A percentile compares a stretch with the other conserved stretches of the same genome.
phyloP scores from a whole-genome alignment of 1,139 yeast genomes.

The Blastobotrys ciferrii region DNA sequence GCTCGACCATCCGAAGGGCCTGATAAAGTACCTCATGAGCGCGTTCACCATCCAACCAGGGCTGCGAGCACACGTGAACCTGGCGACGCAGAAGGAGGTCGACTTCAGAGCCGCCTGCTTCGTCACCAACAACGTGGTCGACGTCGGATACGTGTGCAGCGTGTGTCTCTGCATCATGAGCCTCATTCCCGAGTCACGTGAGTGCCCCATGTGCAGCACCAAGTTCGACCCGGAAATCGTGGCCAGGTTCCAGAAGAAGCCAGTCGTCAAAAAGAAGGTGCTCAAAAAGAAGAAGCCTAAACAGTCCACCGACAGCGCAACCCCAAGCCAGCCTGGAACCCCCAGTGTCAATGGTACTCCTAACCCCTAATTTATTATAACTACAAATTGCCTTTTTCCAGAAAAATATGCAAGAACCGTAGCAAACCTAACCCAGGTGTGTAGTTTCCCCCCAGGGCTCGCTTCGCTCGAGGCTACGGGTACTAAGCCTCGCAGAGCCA shows the following conservation, averaged over 20 bases:
- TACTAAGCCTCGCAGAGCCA: too few relatives aligned
- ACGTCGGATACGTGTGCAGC: conserved; percentile 91
- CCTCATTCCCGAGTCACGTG: conserved; percentile 48
- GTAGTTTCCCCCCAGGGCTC: too few relatives aligned
- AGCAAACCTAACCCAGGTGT: too few relatives aligned
- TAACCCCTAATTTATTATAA: neutral
- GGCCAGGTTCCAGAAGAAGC: conserved; percentile 52
- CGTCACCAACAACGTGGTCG: conserved; percentile 82
- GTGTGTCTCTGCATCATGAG: conserved; percentile 76
- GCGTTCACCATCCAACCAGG: conserved; percentile 85
- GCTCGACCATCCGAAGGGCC: conserved; percentile 70
- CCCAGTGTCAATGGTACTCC: neutral
- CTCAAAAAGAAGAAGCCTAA: conserved; percentile 36
- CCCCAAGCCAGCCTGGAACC: neutral
- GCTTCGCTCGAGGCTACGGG: too few relatives aligned
- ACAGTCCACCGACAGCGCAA: conserved; percentile 9
- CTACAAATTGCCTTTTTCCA: neutral
- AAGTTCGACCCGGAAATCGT: conserved; percentile 58
- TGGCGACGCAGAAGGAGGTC: conserved; percentile 83
- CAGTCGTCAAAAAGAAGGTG: conserved; percentile 49
- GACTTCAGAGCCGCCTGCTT: conserved; percentile 96
- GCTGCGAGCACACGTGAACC: conserved; percentile 65
- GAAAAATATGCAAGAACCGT: too few relatives aligned
- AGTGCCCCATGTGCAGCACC: conserved; percentile 70
- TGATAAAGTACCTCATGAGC: conserved; percentile 62